Base-by-base conservation (phyloP, 2,329 filamentous ascomycete species). In the Mariannaea sp. region DNA sequence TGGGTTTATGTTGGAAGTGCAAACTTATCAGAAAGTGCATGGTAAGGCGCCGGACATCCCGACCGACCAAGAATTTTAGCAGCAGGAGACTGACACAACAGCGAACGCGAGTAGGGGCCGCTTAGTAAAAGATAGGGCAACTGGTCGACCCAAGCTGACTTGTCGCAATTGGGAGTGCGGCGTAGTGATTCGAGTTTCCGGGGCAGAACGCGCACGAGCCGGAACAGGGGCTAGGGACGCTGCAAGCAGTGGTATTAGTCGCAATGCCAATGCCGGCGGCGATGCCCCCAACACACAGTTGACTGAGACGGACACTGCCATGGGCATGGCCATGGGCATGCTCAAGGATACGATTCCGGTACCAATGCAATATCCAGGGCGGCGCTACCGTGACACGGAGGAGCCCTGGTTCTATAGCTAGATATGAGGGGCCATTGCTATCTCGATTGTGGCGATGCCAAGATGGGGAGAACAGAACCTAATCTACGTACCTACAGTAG, bases 131-230 rank as follows among this genome's bases (percentile, higher is more conserved):
- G 87, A 95, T 64, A 84, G 81, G 61, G 73, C 70, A 7, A 87
- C 83, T 2, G 86, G 86, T 56, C 73, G 82, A 56, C 82, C 85
- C 10, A 96, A 91, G 70, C 78, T 97, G 58, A 92, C 82, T 57
- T 92, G 89, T 71, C 85, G 89, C 49, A 99, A 97, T 70, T 97
- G 93, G 92, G 94, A 97, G 73, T 96, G 92, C 67, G 94, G 94
- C 29, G 89, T 99, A 1, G 64, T 97, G 19, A 70, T 97, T 33
- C 85, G 86, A 8, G 76, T 89, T 19, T 64, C 66, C 22, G 45
- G 46, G 39, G 19, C 46, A 57, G 56, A 41, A 57, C 33, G 16
- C 46, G 56, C 35, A 49, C 54, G 43, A 42, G 39, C 33, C 44
- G 47, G 40, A 54, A 38, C 40, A 24, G 64, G 61, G 22, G 36